Evolutionary conservation across 1,284 basidiomycete species (phyloP).

Genomic region (Mycena sp.): DNA sequence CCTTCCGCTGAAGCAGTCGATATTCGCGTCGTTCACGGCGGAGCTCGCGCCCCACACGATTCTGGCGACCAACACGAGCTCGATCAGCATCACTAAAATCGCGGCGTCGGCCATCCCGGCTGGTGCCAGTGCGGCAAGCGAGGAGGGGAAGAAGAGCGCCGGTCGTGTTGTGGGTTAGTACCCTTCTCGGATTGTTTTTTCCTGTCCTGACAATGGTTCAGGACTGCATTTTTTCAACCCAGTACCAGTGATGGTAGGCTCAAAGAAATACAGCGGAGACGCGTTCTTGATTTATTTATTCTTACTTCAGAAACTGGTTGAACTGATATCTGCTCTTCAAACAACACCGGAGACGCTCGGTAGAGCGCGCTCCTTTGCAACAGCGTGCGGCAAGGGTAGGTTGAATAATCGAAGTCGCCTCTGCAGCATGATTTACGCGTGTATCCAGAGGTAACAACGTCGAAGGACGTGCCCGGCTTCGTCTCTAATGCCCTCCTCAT

Average conservation of each 20-base stretch:
- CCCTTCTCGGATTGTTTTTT: background rate
- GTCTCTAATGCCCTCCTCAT: slow-evolving; percentile 89
- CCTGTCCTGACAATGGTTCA: slow-evolving; percentile 36
- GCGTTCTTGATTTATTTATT: background rate
- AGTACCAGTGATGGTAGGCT: slow-evolving; percentile 88
- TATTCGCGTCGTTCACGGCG: slow-evolving; percentile 80
- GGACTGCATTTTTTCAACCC: slow-evolving; percentile 97
- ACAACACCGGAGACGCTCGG: slow-evolving; percentile 82
- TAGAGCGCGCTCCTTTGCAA: slow-evolving; percentile 84
- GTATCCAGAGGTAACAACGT: slow-evolving; percentile 81
- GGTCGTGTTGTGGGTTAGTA: slow-evolving; percentile 77
- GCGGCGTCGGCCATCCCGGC: slow-evolving; percentile 79
- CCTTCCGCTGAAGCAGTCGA: slow-evolving; percentile 79
- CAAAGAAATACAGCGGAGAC: background rate
- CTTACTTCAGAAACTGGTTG: slow-evolving; percentile 80
- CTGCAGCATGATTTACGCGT: background rate
- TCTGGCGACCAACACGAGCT: slow-evolving; percentile 93
- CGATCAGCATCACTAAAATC: slow-evolving; percentile 94
- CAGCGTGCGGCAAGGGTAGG: slow-evolving; percentile 90
- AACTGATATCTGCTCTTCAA: slow-evolving; percentile 93
- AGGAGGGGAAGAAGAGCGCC: slow-evolving; percentile 68
- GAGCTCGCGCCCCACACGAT: slow-evolving; percentile 81
- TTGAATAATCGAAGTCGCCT: background rate
- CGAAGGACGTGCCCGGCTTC: slow-evolving; percentile 92
- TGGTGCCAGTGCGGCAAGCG: slow-evolving; percentile 65